phyloP scores from a whole-genome alignment of 2,329 filamentous ascomycete species.

The Hypocreales sp. region DNA sequence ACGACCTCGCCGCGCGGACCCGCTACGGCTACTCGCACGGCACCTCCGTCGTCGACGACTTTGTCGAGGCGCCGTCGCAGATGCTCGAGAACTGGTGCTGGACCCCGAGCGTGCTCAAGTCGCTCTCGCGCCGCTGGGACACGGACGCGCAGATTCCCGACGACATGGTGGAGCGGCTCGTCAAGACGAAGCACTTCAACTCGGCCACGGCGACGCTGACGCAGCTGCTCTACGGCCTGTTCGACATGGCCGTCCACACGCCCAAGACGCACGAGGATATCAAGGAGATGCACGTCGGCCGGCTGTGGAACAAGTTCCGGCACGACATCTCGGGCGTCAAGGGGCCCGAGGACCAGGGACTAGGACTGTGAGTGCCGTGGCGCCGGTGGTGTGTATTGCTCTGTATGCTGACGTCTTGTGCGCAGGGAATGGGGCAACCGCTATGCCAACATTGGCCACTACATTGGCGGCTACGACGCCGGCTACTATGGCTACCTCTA shows the following conservation, averaged over 20 bases:
- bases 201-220: conserved; percentile 64
- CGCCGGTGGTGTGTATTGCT: no score
- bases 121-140: conserved; percentile 59
- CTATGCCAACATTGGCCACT: conserved; percentile 66
- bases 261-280: conserved; percentile 54
- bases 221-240: conserved; percentile 68
- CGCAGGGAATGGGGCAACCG: conserved; percentile 56
- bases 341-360: conserved; percentile 52
- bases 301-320: conserved; percentile 58
- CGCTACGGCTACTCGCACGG: conserved; percentile 53
- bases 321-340: conserved; percentile 58
- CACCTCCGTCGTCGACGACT: conserved; percentile 49
- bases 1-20: conserved; percentile 48
- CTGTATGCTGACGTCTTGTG: conserved; percentile 10
- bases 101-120: conserved; percentile 47
- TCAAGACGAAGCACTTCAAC: conserved; percentile 68
- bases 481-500: conserved; percentile 67
- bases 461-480: conserved; percentile 74
- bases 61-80: conserved; percentile 56
- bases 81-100: conserved; percentile 70
- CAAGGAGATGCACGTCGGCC: conserved; percentile 47
- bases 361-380: conserved; percentile 29
- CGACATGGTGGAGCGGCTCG: conserved; percentile 56
- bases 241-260: conserved; percentile 70
- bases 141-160: conserved; percentile 56